Base-by-base conservation (phyloP, 805 yeast genomes). In the Pichia heedii region DNA sequence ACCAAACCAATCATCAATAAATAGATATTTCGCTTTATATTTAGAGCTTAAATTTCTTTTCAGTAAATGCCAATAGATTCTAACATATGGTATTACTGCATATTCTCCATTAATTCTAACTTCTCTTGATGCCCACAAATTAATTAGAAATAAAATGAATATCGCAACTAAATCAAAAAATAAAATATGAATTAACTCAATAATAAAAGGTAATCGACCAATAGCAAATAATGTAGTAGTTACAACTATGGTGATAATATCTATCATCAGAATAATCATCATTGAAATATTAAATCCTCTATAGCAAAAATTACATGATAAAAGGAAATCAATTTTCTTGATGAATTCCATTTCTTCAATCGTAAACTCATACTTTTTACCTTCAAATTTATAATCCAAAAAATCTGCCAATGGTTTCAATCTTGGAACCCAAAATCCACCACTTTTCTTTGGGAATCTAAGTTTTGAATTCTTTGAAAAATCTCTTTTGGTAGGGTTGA, bases 1-100 rank as follows among this genome's bases (percentile, higher is more conserved):
- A n/a, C 54, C 54, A 40, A 42, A 50, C 54, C 53, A 50, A 40
- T 49, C 51, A 43, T 50, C 44, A 11, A 49, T 20, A 29, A 49
- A 46, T 18, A 36, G 5, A 36, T 50, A 50, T 11, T 36, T 20
- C 15, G 37, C 32, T 21, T 39, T 27, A 33, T 46, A 33, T n/a
- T 10, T 22, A 9, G 3, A 15, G 18, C 32, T 37, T 20, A 30
- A 3, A 7, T 20, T 27, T 22, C 18, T 32, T 26, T 30, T 38
- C 3, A 44, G 5, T 19, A 43, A 38, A 22, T 39, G 47, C 40
- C 46, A 41, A 35, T 45, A 47, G 7, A 49, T 50, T 3, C 32
- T 40, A 18, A 49, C 11, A 33, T 39, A 50, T 10, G 49, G 43
- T n/a, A 37, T 40, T 2, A 49, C 41, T 8, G 19, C 26, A 34